phyloP scores from a whole-genome alignment of 371 early-diverging fungal genomes.

The Mortierella sp. region DNA sequence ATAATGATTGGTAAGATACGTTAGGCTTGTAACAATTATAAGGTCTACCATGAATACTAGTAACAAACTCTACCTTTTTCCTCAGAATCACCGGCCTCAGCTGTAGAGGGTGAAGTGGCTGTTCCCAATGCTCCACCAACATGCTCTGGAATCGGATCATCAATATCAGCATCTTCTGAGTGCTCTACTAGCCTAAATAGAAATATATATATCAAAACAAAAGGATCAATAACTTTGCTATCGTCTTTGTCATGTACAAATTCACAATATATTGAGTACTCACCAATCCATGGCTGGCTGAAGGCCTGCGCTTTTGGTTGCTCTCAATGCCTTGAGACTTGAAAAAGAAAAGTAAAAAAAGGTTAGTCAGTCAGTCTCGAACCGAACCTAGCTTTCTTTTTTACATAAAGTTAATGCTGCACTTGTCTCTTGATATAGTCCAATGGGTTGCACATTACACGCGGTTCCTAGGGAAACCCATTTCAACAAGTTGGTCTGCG shows the following conservation, averaged over 20 bases:
- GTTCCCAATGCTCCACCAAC: conserved; percentile 54
- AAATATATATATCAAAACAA: neutral
- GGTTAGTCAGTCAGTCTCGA: neutral
- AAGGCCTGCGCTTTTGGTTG: conserved; percentile 86
- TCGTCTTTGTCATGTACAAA: neutral
- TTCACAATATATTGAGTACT: conserved; percentile 7
- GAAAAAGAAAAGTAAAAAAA: conserved; percentile 1
- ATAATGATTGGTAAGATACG: too few species aligned
- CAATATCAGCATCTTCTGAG: conserved; percentile 79
- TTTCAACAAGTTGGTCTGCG: conserved; percentile 73
- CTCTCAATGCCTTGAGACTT: conserved; percentile 72
- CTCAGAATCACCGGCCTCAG: conserved; percentile 29
- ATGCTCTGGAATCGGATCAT: conserved; percentile 60
- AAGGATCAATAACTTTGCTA: neutral
- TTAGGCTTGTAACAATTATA: too few species aligned
- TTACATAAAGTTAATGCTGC: too few species aligned
- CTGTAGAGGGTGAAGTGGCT: conserved; percentile 32
- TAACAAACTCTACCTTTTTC: conserved; percentile 53
- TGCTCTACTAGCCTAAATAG: conserved; percentile 77
- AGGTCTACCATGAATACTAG: neutral
- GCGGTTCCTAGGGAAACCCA: conserved; percentile 83
- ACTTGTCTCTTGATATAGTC: too few species aligned
- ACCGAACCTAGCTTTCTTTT: neutral
- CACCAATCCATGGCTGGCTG: conserved; percentile 94
- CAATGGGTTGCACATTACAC: conserved; percentile 62